Conservation (phyloP, 2,329 filamentous ascomycete species). For the Colletotrichum theobromicola region DNA sequence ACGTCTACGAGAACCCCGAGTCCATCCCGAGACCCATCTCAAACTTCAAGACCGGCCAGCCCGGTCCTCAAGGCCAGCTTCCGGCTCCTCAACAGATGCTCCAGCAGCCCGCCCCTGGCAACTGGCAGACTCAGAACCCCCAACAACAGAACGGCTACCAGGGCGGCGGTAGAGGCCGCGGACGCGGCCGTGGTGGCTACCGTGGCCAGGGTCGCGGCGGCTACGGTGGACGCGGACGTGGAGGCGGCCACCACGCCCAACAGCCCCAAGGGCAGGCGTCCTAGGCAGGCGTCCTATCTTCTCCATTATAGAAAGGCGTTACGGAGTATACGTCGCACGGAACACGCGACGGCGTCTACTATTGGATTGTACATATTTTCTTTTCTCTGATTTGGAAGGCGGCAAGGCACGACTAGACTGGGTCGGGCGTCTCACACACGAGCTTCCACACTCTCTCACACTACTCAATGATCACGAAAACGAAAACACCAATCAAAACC, state of each 20-base stretch:
- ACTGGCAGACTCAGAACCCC: slow-evolving; percentile 33
- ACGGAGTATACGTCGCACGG: slow-evolving; percentile 8
- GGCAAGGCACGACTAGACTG: slow-evolving; percentile 20
- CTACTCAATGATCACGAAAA: slow-evolving; percentile 15
- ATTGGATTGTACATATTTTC: slow-evolving; percentile 27
- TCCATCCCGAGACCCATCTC: slow-evolving; percentile 85
- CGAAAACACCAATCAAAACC: slow-evolving; percentile 16
- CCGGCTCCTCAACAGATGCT: slow-evolving; percentile 18
- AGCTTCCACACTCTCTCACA: not conserved
- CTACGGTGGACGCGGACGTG: slow-evolving; percentile 14
- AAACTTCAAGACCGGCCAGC: slow-evolving; percentile 43
- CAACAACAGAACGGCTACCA: slow-evolving; percentile 36
- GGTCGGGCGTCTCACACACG: slow-evolving; percentile 18
- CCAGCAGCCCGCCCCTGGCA: slow-evolving; percentile 26
- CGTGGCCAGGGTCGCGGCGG: slow-evolving; percentile 19
- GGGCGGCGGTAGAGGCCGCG: slow-evolving; percentile 32
- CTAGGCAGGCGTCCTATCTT: slow-evolving; percentile 30
- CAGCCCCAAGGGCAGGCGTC: slow-evolving; percentile 29
- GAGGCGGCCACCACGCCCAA: slow-evolving; percentile 18
- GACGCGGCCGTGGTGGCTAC: slow-evolving; percentile 27
- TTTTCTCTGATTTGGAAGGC: not conserved
- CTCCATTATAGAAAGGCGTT: slow-evolving; percentile 20
- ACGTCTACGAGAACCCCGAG: slow-evolving; percentile 97
- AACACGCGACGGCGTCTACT: slow-evolving; percentile 10
- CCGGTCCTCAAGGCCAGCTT: slow-evolving; percentile 29